Evolutionary conservation across 257 asterid species (phyloP).

Genomic region (Fraxinus cuspidata): DNA sequence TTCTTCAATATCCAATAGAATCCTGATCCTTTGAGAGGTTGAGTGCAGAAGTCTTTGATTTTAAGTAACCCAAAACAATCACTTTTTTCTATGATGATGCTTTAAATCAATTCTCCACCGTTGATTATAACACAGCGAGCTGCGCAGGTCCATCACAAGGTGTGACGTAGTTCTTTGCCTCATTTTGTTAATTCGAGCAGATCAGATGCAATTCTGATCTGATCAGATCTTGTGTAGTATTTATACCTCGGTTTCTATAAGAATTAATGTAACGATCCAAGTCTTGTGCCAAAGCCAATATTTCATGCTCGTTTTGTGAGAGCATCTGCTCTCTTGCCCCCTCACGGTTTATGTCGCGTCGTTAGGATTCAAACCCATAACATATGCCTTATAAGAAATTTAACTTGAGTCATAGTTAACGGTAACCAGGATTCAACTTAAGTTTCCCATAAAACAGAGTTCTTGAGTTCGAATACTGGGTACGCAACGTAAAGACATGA

Average conservation of each 20-base stretch:
- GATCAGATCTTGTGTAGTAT: neutral
- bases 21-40: neutral
- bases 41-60: neutral
- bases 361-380: too few relatives aligned
- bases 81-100: neutral
- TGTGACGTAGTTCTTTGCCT: neutral
- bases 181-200: neutral
- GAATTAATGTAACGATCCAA: too few relatives aligned
- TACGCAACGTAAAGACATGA: too few relatives aligned
- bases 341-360: too few relatives aligned
- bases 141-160: neutral
- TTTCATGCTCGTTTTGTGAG: too few relatives aligned
- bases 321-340: too few relatives aligned
- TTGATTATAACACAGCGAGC: neutral
- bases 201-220: neutral
- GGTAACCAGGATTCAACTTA: too few relatives aligned
- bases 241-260: neutral
- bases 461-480: too few relatives aligned
- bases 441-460: too few relatives aligned
- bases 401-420: too few relatives aligned
- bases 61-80: neutral
- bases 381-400: too few relatives aligned
- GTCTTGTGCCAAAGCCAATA: too few relatives aligned
- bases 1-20: neutral
- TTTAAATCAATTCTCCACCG: neutral